Conservation (phyloP, 2,329 filamentous ascomycete species). For the Pyricularia sp. region DNA sequence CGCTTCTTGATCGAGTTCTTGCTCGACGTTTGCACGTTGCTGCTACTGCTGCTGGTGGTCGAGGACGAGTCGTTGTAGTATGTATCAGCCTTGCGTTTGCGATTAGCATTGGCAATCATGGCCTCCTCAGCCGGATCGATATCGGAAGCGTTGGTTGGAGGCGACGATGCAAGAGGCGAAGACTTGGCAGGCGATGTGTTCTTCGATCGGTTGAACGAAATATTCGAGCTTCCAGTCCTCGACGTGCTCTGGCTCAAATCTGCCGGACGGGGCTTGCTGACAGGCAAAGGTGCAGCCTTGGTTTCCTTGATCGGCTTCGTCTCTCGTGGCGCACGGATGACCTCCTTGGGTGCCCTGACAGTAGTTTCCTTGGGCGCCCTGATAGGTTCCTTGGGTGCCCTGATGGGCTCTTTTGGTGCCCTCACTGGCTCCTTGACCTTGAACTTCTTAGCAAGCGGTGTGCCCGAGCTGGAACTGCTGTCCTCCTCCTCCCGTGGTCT, state of each 20-base stretch:
- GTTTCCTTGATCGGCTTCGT: background rate
- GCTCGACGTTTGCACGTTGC: conserved; percentile 9
- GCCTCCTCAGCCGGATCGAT: conserved; percentile 31
- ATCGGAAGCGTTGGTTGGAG: conserved; percentile 56
- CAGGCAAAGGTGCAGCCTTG: background rate
- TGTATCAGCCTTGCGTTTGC: conserved; percentile 14
- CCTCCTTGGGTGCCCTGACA: background rate
- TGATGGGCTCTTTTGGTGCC: background rate
- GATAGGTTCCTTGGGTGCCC: background rate
- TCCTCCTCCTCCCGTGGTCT: conserved; percentile 44
- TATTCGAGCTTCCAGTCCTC: conserved; percentile 31
- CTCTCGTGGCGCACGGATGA: background rate
- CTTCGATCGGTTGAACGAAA: conserved; percentile 20
- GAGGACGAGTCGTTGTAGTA: conserved; percentile 9
- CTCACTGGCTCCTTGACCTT: conserved; percentile 33
- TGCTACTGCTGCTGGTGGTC: background rate
- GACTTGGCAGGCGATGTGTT: conserved; percentile 52
- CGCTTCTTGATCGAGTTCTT: conserved; percentile 22
- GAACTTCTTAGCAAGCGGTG: conserved; percentile 47
- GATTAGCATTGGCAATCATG: conserved; percentile 8
- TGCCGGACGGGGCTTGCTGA: background rate
- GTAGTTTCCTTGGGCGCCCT: background rate
- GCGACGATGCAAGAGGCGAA: conserved; percentile 55
- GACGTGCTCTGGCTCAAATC: conserved; percentile 34
- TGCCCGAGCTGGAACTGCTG: conserved; percentile 51